Base-by-base conservation (phyloP, 2,329 filamentous ascomycete genomes). In the Microcera coccophila region DNA sequence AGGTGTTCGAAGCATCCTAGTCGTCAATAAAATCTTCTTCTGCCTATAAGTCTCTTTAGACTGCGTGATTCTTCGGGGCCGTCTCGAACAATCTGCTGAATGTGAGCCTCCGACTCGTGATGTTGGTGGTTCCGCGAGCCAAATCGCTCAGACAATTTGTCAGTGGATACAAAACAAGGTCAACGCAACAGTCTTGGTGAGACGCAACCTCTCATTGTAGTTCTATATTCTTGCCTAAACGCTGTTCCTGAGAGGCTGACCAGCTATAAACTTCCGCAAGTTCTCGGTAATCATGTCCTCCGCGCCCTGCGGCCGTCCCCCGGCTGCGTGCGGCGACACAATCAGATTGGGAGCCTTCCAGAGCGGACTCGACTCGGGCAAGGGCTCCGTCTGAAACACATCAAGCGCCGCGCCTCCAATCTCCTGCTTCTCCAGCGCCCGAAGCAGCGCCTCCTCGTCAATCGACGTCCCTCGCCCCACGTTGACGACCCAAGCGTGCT, bases 221-320 rank as follows among this genome's bases (percentile, higher is more conserved):
- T 11, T 16, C 9, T 33, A 33, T 33, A 10, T 11, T 33, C 16
- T 18, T 20, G 10, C 24, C 31, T 49, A 57, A 36, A 62, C 58
- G 15, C 54, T 36, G 75, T 85, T 85, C 68, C 70, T 79, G 58
- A 85, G 53, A 42, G 69, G 57, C 67, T 84, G 79, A 1, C 73
- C 73, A 1, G 80, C 79, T 49, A 81, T 50, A 55, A 82, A 80
- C 49, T 73, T 66, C 49, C 79, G 68, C 62, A 85, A 51, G 52
- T 85, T 85, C 44, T 79, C 72, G 31, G 76, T 74, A 48, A 84
- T 81, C 55, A 85, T 62, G 5, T 53, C 69, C 66, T 83, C 79
- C 0, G 74, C 69, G 4, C 74, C 79, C 62, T 81, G 78, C 4
- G 81, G 81, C 45, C 81, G 61, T 1, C 79, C 79, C 3, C 79